phyloP scores from a whole-genome alignment of 805 yeast species.

The Debaryomyces hansenii region DNA sequence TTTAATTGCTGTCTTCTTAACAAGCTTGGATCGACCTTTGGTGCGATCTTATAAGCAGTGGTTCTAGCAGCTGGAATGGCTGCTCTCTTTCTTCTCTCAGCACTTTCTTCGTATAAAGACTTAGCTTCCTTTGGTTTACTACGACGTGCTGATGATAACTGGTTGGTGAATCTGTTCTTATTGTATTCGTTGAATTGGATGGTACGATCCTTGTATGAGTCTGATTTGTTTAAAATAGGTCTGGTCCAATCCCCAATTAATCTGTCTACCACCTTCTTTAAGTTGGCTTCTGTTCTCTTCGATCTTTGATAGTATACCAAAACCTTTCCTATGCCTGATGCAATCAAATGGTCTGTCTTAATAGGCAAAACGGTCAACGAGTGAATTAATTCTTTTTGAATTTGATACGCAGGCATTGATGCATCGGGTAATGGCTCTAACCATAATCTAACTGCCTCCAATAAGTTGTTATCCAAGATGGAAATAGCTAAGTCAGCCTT shows the following conservation, averaged over 20 bases:
- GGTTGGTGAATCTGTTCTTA: conserved; percentile 50
- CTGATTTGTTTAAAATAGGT: conserved; percentile 94
- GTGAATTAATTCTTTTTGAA: conserved; percentile 81
- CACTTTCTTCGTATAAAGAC: conserved; percentile 82
- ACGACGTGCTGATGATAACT: conserved; percentile 34
- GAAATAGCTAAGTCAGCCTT: conserved; percentile 88
- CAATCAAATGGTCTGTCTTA: conserved; percentile 92
- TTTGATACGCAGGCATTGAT: conserved; percentile 95
- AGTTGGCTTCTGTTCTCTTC: conserved; percentile 80
- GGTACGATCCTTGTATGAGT: conserved; percentile 85
- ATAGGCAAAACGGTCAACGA: conserved; percentile 81
- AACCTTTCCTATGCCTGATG: conserved; percentile 91
- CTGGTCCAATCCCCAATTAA: conserved; percentile 97
- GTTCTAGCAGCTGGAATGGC: conserved; percentile 93
- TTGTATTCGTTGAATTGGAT: conserved; percentile 71
- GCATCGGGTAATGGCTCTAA: conserved; percentile 98
- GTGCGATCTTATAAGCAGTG: conserved; percentile 88
- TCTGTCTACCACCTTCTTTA: conserved; percentile 87
- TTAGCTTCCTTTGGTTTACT: conserved; percentile 41
- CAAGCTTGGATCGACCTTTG: conserved; percentile 61
- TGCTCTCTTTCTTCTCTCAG: conserved; percentile 89
- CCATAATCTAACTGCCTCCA: conserved; percentile 95
- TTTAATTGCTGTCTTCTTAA: conserved; percentile 44
- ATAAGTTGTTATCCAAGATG: conserved; percentile 86
- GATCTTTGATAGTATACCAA: conserved; percentile 91